Percentiles rank a stretch among this genome's conserved stretches.
Conservation (phyloP, 345 rosid genomes). For the Jatropha curcas region DNA sequence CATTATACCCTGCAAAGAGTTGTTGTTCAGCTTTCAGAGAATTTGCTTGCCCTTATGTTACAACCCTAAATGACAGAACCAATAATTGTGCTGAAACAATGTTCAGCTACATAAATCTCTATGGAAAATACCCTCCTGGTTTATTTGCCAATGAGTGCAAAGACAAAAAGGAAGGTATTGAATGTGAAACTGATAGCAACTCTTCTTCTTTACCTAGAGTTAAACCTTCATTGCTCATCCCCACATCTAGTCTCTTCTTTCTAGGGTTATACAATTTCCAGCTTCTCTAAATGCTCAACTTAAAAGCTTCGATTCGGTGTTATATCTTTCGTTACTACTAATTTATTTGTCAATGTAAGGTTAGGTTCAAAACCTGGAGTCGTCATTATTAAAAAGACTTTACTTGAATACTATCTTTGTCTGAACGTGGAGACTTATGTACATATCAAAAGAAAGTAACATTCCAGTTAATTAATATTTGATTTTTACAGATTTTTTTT, state of each 20-base stretch:
- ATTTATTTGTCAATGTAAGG: no score
- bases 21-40: slow-evolving; percentile 61
- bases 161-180: slow-evolving; percentile 61
- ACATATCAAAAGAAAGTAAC: no score
- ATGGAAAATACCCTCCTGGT: slow-evolving; percentile 82
- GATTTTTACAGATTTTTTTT: no score
- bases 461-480: no score
- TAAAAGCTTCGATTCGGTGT: no score
- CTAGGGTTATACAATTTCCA: slow-evolving; percentile 14
- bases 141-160: slow-evolving; percentile 66
- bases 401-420: no score
- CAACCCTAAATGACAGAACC: slow-evolving; percentile 47
- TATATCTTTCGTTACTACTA: no score
- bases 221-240: slow-evolving; percentile 17
- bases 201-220: not conserved
- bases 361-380: no score
- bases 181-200: slow-evolving; percentile 30
- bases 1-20: slow-evolving; percentile 48
- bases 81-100: slow-evolving; percentile 65
- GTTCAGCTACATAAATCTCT: slow-evolving; percentile 84
- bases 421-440: no score
- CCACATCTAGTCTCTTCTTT: slow-evolving; percentile 21
- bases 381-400: no score
- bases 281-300: no score
- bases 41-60: slow-evolving; percentile 63